Evolutionary conservation across 257 asterid species (phyloP).

Genomic region (Primulina eburnea): DNA sequence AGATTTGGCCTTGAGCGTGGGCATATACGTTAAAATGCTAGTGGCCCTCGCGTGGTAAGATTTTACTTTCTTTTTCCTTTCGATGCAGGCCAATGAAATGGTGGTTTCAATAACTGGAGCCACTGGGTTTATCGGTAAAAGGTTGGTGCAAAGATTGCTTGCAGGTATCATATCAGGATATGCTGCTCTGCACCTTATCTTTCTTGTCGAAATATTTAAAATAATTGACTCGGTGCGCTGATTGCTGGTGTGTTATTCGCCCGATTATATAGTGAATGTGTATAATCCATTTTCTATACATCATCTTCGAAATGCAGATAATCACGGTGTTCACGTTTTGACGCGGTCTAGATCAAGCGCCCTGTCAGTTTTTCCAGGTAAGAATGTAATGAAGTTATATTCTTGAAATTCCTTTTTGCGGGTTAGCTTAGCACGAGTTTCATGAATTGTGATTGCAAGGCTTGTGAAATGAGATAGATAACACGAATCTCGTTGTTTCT

Average conservation of each 20-base stretch:
- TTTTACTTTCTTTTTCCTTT: conserved; percentile 8
- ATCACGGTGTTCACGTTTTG: conserved; percentile 72
- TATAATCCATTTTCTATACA: conserved; percentile 16
- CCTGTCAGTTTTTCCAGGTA: conserved; percentile 82
- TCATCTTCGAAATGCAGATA: conserved; percentile 46
- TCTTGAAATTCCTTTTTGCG: background rate
- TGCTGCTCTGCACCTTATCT: conserved; percentile 4
- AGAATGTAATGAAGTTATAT: conserved; percentile 74
- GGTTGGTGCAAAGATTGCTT: conserved; percentile 83
- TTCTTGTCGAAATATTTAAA: background rate
- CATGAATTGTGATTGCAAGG: background rate
- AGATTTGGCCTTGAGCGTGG: background rate
- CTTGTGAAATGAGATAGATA: background rate
- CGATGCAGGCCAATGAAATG: conserved; percentile 64
- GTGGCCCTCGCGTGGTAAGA: background rate
- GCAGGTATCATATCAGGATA: conserved; percentile 28
- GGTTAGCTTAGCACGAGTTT: background rate
- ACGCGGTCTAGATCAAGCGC: conserved; percentile 83
- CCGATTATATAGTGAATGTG: background rate
- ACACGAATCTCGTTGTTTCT: background rate
- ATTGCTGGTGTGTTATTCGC: background rate
- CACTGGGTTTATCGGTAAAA: conserved; percentile 89
- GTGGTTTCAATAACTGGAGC: conserved; percentile 86
- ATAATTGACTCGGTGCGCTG: background rate
- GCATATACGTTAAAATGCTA: background rate